Evolutionary conservation across 495 filamentous ascomycete species (phyloP).

Genomic region (Penicillium parvum): DNA sequence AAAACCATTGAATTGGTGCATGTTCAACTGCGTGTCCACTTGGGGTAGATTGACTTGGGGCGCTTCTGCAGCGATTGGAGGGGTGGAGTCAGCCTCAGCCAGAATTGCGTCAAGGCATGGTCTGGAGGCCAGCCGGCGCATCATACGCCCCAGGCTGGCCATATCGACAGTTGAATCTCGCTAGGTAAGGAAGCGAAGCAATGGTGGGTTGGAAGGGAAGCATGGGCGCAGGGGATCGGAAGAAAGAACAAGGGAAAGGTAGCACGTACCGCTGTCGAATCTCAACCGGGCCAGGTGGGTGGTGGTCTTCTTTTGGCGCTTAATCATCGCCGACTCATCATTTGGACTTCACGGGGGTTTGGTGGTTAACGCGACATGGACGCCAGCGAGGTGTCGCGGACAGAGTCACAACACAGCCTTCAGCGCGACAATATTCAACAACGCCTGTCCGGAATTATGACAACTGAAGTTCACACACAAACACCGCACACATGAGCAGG

Average conservation of each 20-base stretch:
- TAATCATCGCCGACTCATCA: constrained; percentile 32
- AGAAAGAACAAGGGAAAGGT: neutral
- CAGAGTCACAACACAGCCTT: neutral
- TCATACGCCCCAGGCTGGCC: constrained; percentile 9
- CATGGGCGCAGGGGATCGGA: neutral
- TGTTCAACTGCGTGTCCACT: constrained; percentile 45
- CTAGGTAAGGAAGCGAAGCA: neutral
- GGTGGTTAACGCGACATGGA: constrained; percentile 10
- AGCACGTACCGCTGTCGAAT: constrained; percentile 18
- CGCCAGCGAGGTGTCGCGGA: neutral
- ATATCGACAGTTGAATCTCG: constrained; percentile 4
- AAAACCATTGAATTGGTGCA: constrained; percentile 41
- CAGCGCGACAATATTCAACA: too few relatives aligned
- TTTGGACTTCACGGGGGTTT: constrained; percentile 1
- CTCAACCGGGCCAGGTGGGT: constrained; percentile 28
- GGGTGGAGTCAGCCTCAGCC: constrained; percentile 5
- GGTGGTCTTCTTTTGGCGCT: constrained; percentile 21
- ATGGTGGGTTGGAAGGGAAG: neutral
- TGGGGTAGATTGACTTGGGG: constrained; percentile 40
- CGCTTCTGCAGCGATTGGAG: constrained; percentile 15
- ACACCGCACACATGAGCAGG: neutral
- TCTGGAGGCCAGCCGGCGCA: constrained; percentile 9
- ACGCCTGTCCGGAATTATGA: too few relatives aligned
- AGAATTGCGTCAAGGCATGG: constrained; percentile 2
- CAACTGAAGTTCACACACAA: too few relatives aligned